Evolutionary conservation across 1,284 basidiomycete species (phyloP).

Genomic region (Boletus semigastroideus): DNA sequence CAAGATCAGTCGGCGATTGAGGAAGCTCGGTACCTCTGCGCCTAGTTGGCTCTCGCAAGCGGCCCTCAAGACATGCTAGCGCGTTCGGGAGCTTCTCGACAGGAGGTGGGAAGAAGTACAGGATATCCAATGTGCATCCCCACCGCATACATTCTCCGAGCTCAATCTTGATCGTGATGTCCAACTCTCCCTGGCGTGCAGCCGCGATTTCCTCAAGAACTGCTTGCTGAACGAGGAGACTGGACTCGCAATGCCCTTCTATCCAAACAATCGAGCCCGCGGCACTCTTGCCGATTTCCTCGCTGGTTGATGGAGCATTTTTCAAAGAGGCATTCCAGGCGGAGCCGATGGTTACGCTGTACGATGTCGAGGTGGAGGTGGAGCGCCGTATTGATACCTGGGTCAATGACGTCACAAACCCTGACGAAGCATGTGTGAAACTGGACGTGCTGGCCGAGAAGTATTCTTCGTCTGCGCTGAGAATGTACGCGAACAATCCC

Average conservation of each 20-base stretch:
- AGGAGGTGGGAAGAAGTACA: conserved; percentile 12
- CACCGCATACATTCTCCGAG: conserved; percentile 22
- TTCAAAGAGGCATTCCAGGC: conserved; percentile 8
- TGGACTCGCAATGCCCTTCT: conserved; percentile 5
- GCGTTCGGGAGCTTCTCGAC: conserved; percentile 5
- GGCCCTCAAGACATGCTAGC: neutral
- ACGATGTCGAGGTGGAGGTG: conserved; percentile 36
- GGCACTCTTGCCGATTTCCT: conserved; percentile 18
- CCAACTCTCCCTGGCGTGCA: conserved; percentile 29
- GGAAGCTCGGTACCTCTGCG: conserved; percentile 32
- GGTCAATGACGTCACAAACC: conserved; percentile 17
- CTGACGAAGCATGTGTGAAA: conserved; percentile 2
- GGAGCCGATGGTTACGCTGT: conserved; percentile 24
- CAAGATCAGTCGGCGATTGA: conserved; percentile 37
- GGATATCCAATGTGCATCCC: conserved; percentile 13
- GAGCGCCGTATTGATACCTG: conserved; percentile 31
- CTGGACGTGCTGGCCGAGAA: conserved; percentile 25
- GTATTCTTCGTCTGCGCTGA: conserved; percentile 32
- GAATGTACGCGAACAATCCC: conserved; percentile 35
- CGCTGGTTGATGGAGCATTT: conserved; percentile 2
- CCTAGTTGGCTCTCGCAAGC: conserved; percentile 10
- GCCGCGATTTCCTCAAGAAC: conserved; percentile 19
- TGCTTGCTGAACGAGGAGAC: neutral
- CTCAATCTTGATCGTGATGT: conserved; percentile 30
- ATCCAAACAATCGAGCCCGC: conserved; percentile 2